phyloP scores from a whole-genome alignment of 768 basidiomycete species.

The Leccinellum albellum region DNA sequence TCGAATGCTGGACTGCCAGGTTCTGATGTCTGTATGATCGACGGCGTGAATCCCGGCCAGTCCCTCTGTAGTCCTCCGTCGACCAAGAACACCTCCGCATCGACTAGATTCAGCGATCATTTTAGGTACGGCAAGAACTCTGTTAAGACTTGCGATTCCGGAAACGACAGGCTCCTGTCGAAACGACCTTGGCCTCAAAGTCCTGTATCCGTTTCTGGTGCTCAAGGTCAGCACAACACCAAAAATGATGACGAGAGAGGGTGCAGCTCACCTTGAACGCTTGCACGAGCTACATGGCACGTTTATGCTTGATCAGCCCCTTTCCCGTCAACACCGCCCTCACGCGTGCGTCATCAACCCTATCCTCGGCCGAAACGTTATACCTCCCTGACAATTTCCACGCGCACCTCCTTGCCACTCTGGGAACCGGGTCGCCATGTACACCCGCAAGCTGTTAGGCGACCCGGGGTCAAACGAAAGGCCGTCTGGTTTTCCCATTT shows the following conservation, averaged over 20 bases:
- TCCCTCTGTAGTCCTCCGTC: no score
- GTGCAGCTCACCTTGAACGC: no score
- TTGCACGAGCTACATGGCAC: no score
- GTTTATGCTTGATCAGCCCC: constrained; percentile 93
- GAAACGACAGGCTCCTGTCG: constrained; percentile 78
- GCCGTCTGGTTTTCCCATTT: constrained; percentile 48
- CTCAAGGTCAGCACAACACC: no score
- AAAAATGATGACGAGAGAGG: no score
- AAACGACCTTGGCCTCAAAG: constrained; percentile 77
- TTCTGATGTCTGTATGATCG: no score
- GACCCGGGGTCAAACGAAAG: constrained; percentile 78
- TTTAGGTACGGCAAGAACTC: constrained; percentile 79
- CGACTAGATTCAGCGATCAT: constrained; percentile 64
- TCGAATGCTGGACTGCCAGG: constrained; percentile 85
- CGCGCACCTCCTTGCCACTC: constrained; percentile 92
- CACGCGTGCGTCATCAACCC: constrained; percentile 81
- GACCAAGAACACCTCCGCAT: constrained; percentile 72
- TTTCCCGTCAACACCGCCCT: constrained; percentile 59
- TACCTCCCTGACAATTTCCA: no score
- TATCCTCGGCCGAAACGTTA: constrained; percentile 46
- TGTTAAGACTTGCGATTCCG: constrained; percentile 67
- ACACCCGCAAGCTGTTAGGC: constrained; percentile 83
- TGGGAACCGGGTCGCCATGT: constrained; percentile 87
- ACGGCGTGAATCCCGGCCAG: no score
- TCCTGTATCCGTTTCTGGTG: no score